Evolutionary conservation across 2,329 filamentous ascomycete genomes (phyloP), one percentile per base, ranked within the genome.

Genomic region (Bretziella fagacearum): DNA sequence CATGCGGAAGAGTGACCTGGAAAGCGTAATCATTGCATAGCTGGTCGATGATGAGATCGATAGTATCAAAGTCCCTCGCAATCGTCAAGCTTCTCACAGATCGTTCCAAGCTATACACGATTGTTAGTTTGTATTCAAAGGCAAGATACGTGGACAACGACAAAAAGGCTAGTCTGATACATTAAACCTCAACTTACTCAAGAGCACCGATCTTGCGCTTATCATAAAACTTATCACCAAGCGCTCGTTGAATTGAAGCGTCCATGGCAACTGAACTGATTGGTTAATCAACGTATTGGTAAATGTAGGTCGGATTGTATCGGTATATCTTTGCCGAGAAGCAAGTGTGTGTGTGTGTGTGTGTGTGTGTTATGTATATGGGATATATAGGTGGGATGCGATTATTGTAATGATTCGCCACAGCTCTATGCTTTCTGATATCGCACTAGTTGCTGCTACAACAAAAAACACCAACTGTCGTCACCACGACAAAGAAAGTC

Each of bases 161-260:
- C n/a, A n/a, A 8, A 30, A 30, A 15, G 26, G 8, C 40, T 13
- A 26, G 26, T 17, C 13, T 26, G 39, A 32, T 25, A 18, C 30
- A 39, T 11, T 22, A 32, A 41, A 33, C 30, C 50, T 43, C 51
- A 44, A 68, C 81, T 58, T 78, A 94, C 86, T 98, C 91, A 49
- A 98, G 75, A 56, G 93, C 91, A 54, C 91, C 91, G 58, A 86
- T 80, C 65, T 98, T 98, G 60, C 93, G 78, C 70, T 93, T 94
- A 61, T 98, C 91, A 63, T 98, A 98, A 60, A 96, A 80, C 74
- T 95, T 98, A 67, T 98, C 91, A 61, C 93, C 93, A 60, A 98
- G 71, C 55, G 87, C 74, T 56, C 89, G 84, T 64, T 93, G 85
- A 60, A 95, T 84, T 60, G 79, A 80, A 58, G 75, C 70, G 68